phyloP scores from a whole-genome alignment of 345 rosid species.

The Ceriops zippeliana region DNA sequence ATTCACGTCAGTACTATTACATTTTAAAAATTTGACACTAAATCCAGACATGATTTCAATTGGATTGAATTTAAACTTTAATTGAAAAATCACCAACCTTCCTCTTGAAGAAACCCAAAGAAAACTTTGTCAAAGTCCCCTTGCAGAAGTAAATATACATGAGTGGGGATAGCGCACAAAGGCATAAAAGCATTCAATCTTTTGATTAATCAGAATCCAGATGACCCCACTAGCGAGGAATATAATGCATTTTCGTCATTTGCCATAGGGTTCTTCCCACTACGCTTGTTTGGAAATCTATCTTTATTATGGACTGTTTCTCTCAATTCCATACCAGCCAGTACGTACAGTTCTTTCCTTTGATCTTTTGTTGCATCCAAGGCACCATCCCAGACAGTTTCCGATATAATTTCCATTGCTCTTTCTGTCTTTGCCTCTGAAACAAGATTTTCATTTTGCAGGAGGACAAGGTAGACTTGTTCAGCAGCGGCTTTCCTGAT shows the following conservation, averaged over 20 bases:
- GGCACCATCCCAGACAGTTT: conserved; percentile 82
- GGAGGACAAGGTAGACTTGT: conserved; percentile 66
- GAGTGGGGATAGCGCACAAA: too few species aligned
- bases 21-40: too few species aligned
- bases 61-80: too few species aligned
- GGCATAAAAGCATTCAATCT: too few species aligned
- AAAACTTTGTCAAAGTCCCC: too few species aligned
- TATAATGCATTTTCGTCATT: conserved; percentile 87
- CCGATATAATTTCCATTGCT: conserved; percentile 56
- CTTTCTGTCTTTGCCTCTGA: conserved; percentile 53
- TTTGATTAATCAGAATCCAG: conserved; percentile 49
- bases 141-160: too few species aligned
- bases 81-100: too few species aligned
- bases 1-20: too few species aligned
- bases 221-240: conserved; percentile 73
- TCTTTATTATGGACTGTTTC: conserved; percentile 22
- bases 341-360: conserved; percentile 49
- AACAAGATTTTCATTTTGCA: conserved; percentile 59
- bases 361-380: conserved; percentile 43
- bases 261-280: conserved; percentile 18
- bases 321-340: conserved; percentile 52
- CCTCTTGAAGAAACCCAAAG: too few species aligned
- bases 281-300: conserved; percentile 20
- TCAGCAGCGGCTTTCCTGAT: conserved; percentile 75
- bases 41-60: too few species aligned